Conservation (phyloP, 2,329 filamentous ascomycete genomes). For the Cordyceps tenuipes region DNA sequence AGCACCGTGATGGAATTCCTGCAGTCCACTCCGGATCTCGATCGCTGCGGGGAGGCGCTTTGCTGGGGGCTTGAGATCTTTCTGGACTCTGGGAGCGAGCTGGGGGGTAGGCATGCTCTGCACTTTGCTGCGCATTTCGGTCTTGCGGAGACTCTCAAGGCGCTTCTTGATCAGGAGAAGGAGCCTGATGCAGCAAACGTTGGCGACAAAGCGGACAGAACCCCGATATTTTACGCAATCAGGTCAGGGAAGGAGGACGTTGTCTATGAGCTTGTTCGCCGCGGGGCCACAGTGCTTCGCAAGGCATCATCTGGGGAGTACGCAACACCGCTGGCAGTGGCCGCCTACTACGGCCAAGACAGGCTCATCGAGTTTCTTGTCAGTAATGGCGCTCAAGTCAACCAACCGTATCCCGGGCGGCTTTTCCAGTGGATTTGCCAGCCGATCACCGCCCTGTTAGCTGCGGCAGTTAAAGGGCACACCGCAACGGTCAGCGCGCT, state of each 20-base stretch:
- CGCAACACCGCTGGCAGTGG: background rate
- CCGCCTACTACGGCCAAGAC: background rate
- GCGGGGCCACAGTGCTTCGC: background rate
- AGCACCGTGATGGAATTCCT: constrained; percentile 16
- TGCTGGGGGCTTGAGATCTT: constrained; percentile 6
- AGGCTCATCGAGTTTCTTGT: background rate
- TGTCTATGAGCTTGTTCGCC: background rate
- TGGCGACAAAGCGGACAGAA: background rate
- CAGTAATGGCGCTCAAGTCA: background rate
- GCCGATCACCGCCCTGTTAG: background rate
- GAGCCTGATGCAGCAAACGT: background rate
- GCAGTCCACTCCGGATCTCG: background rate
- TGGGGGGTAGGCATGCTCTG: constrained; percentile 3
- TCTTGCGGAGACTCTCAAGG: constrained; percentile 4
- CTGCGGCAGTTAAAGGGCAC: background rate
- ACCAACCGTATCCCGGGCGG: background rate
- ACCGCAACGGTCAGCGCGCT: background rate
- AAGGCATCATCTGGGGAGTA: background rate
- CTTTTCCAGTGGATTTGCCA: background rate
- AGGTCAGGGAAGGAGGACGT: background rate
- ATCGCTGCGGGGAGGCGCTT: background rate
- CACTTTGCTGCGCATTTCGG: constrained; percentile 21
- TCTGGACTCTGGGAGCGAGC: background rate
- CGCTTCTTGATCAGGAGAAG: background rate
- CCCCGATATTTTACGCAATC: background rate